Percentiles rank a stretch among this genome's conserved stretches.
These are phyloP conservation scores for Rhypophila decipiens DNA, from an alignment of 495 filamentous ascomycete genomes.

Conservation along the genomic window DNA sequence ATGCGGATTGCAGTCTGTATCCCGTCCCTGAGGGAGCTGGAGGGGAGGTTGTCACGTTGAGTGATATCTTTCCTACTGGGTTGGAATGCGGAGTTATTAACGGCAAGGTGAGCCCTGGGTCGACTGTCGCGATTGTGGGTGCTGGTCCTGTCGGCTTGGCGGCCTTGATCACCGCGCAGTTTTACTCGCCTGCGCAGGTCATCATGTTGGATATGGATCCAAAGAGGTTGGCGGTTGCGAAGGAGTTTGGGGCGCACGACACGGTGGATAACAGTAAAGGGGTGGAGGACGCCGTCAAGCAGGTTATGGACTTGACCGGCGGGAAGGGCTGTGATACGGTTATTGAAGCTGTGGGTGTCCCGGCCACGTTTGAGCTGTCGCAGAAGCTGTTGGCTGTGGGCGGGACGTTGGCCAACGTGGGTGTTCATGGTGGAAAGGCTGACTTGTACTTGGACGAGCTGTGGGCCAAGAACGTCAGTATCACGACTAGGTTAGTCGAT, in stretches of 20 bases:
- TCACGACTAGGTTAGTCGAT: slow-evolving; percentile 41
- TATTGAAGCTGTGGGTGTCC: slow-evolving; percentile 49
- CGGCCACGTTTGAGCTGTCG: slow-evolving; percentile 38
- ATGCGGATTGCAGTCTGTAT: slow-evolving; percentile 36
- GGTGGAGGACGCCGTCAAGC: slow-evolving; percentile 21
- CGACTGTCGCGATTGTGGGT: slow-evolving; percentile 43
- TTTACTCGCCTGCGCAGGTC: slow-evolving; percentile 38
- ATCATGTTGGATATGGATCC: slow-evolving; percentile 41
- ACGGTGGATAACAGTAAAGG: slow-evolving; percentile 20
- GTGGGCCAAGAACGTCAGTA: slow-evolving; percentile 43
- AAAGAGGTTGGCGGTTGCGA: slow-evolving; percentile 36
- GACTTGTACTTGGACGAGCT: slow-evolving; percentile 38
- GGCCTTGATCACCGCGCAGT: slow-evolving; percentile 36
- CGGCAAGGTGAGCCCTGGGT: slow-evolving; percentile 35
- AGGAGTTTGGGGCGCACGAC: slow-evolving; percentile 37
- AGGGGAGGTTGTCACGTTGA: slow-evolving; percentile 32
- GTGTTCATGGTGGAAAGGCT: slow-evolving; percentile 40
- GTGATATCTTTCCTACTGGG: slow-evolving; percentile 45
- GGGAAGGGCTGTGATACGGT: slow-evolving; percentile 46
- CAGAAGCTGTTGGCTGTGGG: slow-evolving; percentile 45
- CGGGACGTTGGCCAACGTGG: slow-evolving; percentile 47
- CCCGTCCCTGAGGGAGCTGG: slow-evolving; percentile 29
- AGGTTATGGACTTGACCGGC: slow-evolving; percentile 33
- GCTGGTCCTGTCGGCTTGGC: slow-evolving; percentile 48
- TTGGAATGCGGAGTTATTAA: slow-evolving; percentile 43